A percentile compares a stretch with the other conserved stretches of the same genome.
These are phyloP conservation scores for Cryoendolithus antarcticus DNA, from an alignment of 2,329 filamentous ascomycete genomes.

Conservation along the genomic window DNA sequence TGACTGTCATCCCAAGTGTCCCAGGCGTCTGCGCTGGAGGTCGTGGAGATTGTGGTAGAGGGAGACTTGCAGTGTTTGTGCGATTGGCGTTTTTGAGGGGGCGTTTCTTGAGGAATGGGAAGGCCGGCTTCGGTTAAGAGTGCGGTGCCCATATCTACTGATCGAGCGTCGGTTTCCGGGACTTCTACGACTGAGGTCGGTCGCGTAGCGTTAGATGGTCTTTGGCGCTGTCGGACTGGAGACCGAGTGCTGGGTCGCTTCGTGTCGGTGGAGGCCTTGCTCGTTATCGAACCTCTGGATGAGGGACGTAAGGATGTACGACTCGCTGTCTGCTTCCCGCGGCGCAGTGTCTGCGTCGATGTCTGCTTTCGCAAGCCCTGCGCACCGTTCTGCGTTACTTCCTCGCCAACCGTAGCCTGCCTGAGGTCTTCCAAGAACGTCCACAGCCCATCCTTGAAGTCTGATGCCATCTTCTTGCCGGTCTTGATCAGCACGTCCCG, in stretches of 20 bases:
- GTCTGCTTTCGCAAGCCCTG: slow-evolving; percentile 15
- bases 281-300: slow-evolving; percentile 9
- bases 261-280: slow-evolving; percentile 9
- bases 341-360: slow-evolving; percentile 14
- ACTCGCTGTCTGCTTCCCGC: slow-evolving; percentile 2
- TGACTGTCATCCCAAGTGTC: slow-evolving; percentile 19
- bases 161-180: background rate
- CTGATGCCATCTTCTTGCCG: slow-evolving; percentile 70
- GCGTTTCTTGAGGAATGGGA: slow-evolving; percentile 6
- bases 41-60: slow-evolving; percentile 12
- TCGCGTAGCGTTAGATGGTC: background rate
- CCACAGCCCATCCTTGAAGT: slow-evolving; percentile 80
- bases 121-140: slow-evolving; percentile 20
- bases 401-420: slow-evolving; percentile 91
- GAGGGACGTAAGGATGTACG: background rate
- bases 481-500: slow-evolving; percentile 42
- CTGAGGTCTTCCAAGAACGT: slow-evolving; percentile 92
- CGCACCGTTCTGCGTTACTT: slow-evolving; percentile 54
- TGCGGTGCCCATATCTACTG: slow-evolving; percentile 4
- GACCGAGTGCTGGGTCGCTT: slow-evolving; percentile 8
- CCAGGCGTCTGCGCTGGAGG: slow-evolving; percentile 17
- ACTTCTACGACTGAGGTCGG: background rate
- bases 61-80: slow-evolving; percentile 12
- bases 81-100: slow-evolving; percentile 14
- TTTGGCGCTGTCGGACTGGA: slow-evolving; percentile 1